A percentile compares a stretch with the other conserved stretches of the same genome.
Evolutionary conservation across 208 protist genomes (phyloP).

Genomic region (Leishmania tarentolae): DNA sequence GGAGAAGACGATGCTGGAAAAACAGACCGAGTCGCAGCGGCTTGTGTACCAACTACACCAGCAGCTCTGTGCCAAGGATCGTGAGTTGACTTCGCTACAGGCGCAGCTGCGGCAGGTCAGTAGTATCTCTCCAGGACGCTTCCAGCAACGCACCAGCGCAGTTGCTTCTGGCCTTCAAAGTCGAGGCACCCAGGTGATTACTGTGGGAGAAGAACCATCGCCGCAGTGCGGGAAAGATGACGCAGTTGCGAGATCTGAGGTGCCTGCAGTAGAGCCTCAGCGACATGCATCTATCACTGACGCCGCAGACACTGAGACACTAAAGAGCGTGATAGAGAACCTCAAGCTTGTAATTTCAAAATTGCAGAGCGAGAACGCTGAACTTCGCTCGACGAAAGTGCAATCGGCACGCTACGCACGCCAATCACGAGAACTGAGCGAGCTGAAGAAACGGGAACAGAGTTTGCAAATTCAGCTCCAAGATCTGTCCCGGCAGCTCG

Average conservation of each 20-base stretch:
- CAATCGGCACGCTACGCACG: constrained; percentile 44
- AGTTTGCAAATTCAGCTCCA: constrained; percentile 39
- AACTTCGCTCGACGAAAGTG: constrained; percentile 36
- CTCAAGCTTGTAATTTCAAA: constrained; percentile 75
- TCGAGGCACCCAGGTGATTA: constrained; percentile 56
- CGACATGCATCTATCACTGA: constrained; percentile 9
- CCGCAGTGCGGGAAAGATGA: constrained; percentile 13
- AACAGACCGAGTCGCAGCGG: constrained; percentile 73
- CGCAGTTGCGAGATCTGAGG: background rate
- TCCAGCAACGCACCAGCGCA: background rate
- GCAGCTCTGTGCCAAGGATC: constrained; percentile 70
- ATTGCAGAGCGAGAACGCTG: constrained; percentile 72
- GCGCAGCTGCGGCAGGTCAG: constrained; percentile 31
- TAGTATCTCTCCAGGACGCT: background rate
- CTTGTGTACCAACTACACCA: constrained; percentile 72
- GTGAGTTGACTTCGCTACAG: constrained; percentile 65
- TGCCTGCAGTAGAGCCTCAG: constrained; percentile 12
- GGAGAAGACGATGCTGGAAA: constrained; percentile 67
- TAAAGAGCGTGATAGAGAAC: constrained; percentile 74
- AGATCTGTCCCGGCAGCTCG: constrained; percentile 25
- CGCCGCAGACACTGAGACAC: constrained; percentile 21
- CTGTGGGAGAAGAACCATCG: constrained; percentile 8
- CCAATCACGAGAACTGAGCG: constrained; percentile 61
- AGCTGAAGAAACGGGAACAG: constrained; percentile 49
- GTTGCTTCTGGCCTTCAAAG: constrained; percentile 6